phyloP scores from a whole-genome alignment of 2,329 filamentous ascomycete genomes.

The Colletotrichum liaoningense region DNA sequence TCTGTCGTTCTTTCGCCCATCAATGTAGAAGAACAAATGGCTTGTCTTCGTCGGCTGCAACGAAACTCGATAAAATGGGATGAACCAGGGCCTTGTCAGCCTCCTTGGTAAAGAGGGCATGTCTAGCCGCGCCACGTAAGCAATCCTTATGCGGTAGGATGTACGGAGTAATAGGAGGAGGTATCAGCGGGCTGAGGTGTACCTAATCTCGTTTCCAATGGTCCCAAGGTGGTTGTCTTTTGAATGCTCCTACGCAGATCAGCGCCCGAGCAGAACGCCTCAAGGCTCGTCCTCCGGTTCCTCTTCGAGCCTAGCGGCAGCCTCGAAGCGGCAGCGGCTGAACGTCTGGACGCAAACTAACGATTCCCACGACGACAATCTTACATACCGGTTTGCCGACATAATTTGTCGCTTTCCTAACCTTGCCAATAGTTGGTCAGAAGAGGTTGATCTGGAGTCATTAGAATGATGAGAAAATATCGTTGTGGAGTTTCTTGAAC shows the following conservation, averaged over 20 bases:
- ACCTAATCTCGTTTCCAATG: neutral
- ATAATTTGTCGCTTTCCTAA: neutral
- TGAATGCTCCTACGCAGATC: neutral
- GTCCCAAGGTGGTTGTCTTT: neutral
- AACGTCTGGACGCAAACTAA: slow-evolving; percentile 20
- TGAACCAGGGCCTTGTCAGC: neutral
- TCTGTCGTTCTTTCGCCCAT: neutral
- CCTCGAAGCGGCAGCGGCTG: slow-evolving; percentile 9
- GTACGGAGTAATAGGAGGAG: neutral
- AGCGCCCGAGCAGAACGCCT: neutral
- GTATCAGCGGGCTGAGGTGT: neutral
- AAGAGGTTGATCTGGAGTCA: neutral
- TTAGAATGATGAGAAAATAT: too few species aligned
- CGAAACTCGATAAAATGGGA: neutral
- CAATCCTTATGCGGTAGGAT: neutral
- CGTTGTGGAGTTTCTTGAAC: too few species aligned
- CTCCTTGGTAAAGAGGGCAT: neutral
- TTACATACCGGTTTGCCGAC: neutral
- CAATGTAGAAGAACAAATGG: slow-evolving; percentile 17
- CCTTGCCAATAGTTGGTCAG: neutral
- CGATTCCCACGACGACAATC: slow-evolving; percentile 1
- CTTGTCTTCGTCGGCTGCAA: slow-evolving; percentile 7
- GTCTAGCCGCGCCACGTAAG: neutral
- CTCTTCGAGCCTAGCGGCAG: slow-evolving; percentile 13
- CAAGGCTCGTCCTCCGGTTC: neutral